phyloP scores from a whole-genome alignment of 2,329 filamentous ascomycete genomes.

The Hymenoscyphus fraxineus region DNA sequence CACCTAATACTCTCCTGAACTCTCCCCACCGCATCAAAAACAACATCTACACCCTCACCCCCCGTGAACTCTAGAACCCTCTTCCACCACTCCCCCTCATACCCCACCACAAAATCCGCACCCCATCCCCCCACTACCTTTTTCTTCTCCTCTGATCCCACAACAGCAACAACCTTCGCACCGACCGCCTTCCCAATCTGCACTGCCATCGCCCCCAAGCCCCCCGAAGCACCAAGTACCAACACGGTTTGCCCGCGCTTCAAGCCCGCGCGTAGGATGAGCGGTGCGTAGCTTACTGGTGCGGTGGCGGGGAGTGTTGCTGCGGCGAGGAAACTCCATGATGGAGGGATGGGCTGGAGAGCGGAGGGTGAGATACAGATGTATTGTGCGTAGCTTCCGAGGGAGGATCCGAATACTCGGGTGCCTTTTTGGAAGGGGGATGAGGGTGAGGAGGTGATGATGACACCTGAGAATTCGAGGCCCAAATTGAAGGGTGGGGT shows the following conservation, averaged over 20 bases:
- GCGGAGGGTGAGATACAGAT: conserved; percentile 40
- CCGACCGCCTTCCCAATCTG: conserved; percentile 52
- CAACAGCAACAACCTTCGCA: conserved; percentile 51
- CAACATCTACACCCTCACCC: conserved; percentile 51
- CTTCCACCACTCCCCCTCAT: conserved; percentile 44
- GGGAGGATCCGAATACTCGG: conserved; percentile 49
- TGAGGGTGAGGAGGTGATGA: conserved; percentile 39
- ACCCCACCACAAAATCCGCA: conserved; percentile 32
- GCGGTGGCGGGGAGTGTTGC: conserved; percentile 29
- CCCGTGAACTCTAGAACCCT: conserved; percentile 45
- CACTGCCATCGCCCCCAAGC: conserved; percentile 48
- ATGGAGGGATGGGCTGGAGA: conserved; percentile 36
- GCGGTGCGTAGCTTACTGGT: conserved; percentile 26
- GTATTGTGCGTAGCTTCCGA: conserved; percentile 51
- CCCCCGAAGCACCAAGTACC: conserved; percentile 35
- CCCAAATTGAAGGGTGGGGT: conserved; percentile 55
- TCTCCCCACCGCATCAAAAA: conserved; percentile 56
- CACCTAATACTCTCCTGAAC: conserved; percentile 53
- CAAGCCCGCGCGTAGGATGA: conserved; percentile 23
- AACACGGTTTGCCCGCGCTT: conserved; percentile 31
- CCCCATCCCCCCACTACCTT: conserved; percentile 39
- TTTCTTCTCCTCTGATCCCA: conserved; percentile 45
- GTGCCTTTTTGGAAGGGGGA: conserved; percentile 44
- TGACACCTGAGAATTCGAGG: conserved; percentile 56
- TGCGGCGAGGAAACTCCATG: conserved; percentile 23